phyloP scores from a whole-genome alignment of 2,329 filamentous ascomycete species.

The Neurospora sp. region DNA sequence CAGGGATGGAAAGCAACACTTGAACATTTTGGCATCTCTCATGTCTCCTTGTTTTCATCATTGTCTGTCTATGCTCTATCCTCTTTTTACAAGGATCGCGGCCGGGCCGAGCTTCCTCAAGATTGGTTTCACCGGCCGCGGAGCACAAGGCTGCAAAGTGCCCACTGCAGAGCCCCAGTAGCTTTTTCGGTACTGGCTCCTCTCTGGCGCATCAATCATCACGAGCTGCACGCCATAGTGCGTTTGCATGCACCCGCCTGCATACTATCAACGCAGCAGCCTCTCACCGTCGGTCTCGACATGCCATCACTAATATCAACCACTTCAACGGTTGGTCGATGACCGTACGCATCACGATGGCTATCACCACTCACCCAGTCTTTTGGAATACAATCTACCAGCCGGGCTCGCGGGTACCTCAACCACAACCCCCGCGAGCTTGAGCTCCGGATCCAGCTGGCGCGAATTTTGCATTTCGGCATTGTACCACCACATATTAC shows the following conservation, averaged over 20 bases:
- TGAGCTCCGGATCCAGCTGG: slow-evolving; percentile 1
- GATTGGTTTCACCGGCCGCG: slow-evolving; percentile 1
- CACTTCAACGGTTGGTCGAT: slow-evolving; percentile 8
- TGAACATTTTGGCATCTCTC: slow-evolving; percentile 9
- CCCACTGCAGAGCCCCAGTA: slow-evolving; percentile 1
- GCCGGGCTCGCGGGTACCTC: slow-evolving; percentile 15
- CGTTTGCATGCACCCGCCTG: slow-evolving; percentile 10
- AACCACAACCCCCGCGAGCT: slow-evolving; percentile 6
- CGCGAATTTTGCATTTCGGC: slow-evolving; percentile 5
- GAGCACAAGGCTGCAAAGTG: slow-evolving; percentile 11
- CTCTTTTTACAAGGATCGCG: slow-evolving; percentile 5
- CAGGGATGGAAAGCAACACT: not conserved
- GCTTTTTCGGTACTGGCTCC: slow-evolving; percentile 10
- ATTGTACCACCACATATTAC: slow-evolving; percentile 18
- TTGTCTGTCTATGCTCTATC: slow-evolving; percentile 8
- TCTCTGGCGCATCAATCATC: slow-evolving; percentile 4
- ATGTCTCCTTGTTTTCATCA: slow-evolving; percentile 9
- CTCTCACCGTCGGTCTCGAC: slow-evolving; percentile 4
- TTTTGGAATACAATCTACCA: slow-evolving; percentile 10
- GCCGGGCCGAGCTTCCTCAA: slow-evolving; percentile 7
- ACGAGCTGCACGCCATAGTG: slow-evolving; percentile 16
- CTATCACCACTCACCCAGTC: not conserved
- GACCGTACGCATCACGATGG: slow-evolving; percentile 4
- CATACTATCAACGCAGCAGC: not conserved
- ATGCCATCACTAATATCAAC: not conserved